These are phyloP conservation scores for Paracoccidioides brasiliensis DNA, from an alignment of 2,329 filamentous ascomycete genomes.

Conservation along the genomic window DNA sequence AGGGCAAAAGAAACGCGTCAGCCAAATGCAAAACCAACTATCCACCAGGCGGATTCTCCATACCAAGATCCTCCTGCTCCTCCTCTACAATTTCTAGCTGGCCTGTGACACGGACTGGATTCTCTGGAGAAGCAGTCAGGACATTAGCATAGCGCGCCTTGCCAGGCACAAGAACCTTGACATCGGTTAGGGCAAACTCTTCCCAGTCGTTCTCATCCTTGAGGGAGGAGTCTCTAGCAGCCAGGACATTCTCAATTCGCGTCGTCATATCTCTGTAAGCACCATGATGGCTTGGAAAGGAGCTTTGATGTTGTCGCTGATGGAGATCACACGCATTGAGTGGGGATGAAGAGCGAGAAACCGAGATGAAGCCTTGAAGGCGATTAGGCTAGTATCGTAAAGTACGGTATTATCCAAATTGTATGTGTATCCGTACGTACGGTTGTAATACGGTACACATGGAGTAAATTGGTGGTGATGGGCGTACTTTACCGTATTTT, in stretches of 20 bases:
- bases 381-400: neutral
- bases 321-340: conserved; percentile 3
- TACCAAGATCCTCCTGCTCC: conserved; percentile 31
- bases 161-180: conserved; percentile 38
- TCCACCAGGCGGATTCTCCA: conserved; percentile 6
- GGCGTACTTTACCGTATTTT: neutral
- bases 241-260: conserved; percentile 35
- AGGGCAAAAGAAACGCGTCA: neutral
- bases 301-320: neutral
- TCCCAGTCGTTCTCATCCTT: conserved; percentile 45
- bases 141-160: conserved; percentile 41
- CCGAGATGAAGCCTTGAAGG: neutral
- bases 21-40: neutral
- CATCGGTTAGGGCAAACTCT: conserved; percentile 44
- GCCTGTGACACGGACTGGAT: conserved; percentile 44
- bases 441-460: neutral
- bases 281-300: conserved; percentile 20
- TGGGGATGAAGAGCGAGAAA: neutral
- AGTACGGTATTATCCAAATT: neutral
- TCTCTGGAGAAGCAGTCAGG: conserved; percentile 41
- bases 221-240: conserved; percentile 31
- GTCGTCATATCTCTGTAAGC: conserved; percentile 28
- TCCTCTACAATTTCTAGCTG: conserved; percentile 35
- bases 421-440: neutral
- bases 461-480: neutral